phyloP scores from a whole-genome alignment of 2,329 filamentous ascomycete species.

The Xylaria sp. region DNA sequence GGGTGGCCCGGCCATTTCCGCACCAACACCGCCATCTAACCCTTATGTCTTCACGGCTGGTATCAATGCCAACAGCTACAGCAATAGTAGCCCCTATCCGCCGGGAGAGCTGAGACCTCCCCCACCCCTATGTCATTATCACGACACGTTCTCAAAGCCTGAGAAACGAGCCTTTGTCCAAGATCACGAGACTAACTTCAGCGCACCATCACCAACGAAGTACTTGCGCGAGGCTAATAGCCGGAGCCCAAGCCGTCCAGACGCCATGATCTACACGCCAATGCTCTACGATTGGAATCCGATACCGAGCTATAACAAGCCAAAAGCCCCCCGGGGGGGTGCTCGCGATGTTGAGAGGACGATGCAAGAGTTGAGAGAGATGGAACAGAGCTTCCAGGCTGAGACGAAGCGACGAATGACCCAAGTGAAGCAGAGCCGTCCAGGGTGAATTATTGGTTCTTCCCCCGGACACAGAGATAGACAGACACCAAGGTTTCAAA shows the following conservation, averaged over 20 bases:
- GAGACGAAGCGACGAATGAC: constrained; percentile 25
- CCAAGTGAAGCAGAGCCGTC: constrained; percentile 15
- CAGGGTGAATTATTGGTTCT: not conserved
- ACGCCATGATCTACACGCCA: not conserved
- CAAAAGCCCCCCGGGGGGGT: not conserved
- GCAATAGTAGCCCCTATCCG: not conserved
- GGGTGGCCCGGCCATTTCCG: not conserved
- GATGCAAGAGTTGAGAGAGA: constrained; percentile 6
- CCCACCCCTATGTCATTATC: not conserved
- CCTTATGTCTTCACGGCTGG: not conserved
- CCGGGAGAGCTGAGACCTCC: not conserved
- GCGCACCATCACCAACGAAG: not conserved
- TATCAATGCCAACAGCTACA: not conserved
- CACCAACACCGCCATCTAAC: not conserved
- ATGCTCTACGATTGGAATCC: not conserved
- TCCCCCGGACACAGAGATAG: not conserved
- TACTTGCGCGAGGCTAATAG: not conserved
- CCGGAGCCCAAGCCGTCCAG: not conserved
- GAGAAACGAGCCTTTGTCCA: not conserved
- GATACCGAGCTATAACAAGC: not conserved
- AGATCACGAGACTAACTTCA: not conserved
- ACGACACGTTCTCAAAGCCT: not conserved
- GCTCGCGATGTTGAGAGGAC: not conserved
- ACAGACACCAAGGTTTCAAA: not conserved
- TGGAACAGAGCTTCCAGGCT: constrained; percentile 21